Evolutionary conservation across 345 rosid species (phyloP).

Genomic region (Euphorbia lathyris): DNA sequence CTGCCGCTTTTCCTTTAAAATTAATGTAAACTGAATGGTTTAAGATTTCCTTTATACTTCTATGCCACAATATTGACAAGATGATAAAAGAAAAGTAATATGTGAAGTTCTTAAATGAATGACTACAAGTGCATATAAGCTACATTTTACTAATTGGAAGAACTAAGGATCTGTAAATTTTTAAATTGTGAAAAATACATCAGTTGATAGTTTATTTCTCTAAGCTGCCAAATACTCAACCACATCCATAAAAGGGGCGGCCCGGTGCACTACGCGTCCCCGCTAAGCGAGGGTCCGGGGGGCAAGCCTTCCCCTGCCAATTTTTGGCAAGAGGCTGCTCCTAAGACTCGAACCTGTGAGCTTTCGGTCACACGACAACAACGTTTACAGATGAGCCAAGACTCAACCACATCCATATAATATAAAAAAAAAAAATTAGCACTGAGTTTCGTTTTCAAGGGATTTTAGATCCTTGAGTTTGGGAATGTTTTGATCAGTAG

Average conservation of each 20-base stretch:
- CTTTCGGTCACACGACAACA: too few relatives aligned
- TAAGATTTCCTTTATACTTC: neutral
- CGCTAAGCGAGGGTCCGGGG: too few relatives aligned
- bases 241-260: neutral
- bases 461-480: neutral
- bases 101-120: neutral
- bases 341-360: too few relatives aligned
- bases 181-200: neutral
- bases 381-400: too few relatives aligned
- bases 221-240: neutral
- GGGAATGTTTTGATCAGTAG: neutral
- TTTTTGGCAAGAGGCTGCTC: too few relatives aligned
- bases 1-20: neutral
- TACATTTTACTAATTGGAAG: neutral
- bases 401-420: neutral
- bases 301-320: too few relatives aligned
- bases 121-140: neutral
- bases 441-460: neutral
- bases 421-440: too few relatives aligned
- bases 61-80: neutral
- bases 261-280: too few relatives aligned
- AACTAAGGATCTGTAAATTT: neutral
- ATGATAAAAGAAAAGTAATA: neutral
- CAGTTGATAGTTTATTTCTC: neutral
- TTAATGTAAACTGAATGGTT: neutral